Conservation (phyloP, 306 rosid genomes). For the Aeschynomene evenia region DNA sequence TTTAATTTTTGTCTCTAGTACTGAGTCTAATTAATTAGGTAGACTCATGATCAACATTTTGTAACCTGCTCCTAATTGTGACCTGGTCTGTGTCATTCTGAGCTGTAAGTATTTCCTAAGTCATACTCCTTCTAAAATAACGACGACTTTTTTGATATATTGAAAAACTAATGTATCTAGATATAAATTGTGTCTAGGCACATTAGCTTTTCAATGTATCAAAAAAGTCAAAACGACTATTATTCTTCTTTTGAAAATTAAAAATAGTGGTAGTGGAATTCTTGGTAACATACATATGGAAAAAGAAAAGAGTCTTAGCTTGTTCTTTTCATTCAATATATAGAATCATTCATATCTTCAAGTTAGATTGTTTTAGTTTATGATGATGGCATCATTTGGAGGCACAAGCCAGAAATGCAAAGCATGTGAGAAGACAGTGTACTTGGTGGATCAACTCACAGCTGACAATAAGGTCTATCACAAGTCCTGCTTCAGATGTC, state of each 20-base stretch:
- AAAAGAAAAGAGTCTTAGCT: neutral
- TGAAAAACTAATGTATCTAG: too few species aligned
- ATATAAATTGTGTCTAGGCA: too few species aligned
- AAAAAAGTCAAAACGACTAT: too few species aligned
- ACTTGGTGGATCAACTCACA: conserved; percentile 82
- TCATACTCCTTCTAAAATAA: too few species aligned
- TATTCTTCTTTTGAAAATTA: neutral
- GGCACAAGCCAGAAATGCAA: conserved; percentile 95
- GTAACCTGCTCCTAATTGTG: conserved; percentile 10
- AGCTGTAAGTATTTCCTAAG: conserved; percentile 38
- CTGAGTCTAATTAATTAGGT: neutral
- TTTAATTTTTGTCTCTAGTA: conserved; percentile 31
- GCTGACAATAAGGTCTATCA: conserved; percentile 85
- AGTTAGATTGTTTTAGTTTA: neutral
- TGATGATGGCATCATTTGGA: conserved; percentile 71
- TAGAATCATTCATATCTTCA: neutral
- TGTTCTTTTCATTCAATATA: too few species aligned
- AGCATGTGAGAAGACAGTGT: conserved; percentile 87
- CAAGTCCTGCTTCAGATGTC: conserved; percentile 91
- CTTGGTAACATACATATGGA: neutral
- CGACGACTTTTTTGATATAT: too few species aligned
- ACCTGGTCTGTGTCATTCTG: conserved; percentile 24
- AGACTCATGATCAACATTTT: neutral
- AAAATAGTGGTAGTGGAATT: neutral
- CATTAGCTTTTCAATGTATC: too few species aligned